Conservation (phyloP, 2,329 filamentous ascomycete species). For the Aspergillus sp. region DNA sequence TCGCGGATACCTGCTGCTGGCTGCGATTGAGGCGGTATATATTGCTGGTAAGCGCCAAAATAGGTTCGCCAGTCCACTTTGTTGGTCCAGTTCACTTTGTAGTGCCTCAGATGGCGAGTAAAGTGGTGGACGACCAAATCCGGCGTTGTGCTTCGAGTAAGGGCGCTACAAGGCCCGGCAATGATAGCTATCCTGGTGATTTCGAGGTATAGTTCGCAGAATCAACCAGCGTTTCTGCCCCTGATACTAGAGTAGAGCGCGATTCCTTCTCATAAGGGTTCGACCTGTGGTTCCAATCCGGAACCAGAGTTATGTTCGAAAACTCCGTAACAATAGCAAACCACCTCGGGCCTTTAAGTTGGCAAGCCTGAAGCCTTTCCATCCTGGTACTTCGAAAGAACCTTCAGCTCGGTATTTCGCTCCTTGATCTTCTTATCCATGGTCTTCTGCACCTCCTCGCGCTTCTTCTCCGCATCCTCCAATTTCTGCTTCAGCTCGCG, state of each 20-base stretch:
- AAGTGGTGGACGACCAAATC: too few relatives aligned
- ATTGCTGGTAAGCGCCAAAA: background rate
- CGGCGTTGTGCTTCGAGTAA: too few relatives aligned
- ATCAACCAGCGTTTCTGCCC: background rate
- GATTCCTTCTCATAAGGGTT: background rate
- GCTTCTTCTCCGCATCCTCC: conserved; percentile 43
- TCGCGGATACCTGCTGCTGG: too few relatives aligned
- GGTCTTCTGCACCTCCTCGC: conserved; percentile 43
- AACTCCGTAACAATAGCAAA: background rate
- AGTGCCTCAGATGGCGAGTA: too few relatives aligned
- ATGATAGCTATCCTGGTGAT: too few relatives aligned
- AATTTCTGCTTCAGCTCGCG: conserved; percentile 44
- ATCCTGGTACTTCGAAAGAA: conserved; percentile 47
- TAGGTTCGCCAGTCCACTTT: too few relatives aligned
- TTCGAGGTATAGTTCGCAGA: too few relatives aligned
- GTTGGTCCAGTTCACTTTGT: too few relatives aligned
- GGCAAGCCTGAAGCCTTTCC: conserved; percentile 39
- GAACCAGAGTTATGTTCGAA: background rate
- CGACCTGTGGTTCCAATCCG: background rate
- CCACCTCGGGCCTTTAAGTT: conserved; percentile 23
- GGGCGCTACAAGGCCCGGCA: too few relatives aligned
- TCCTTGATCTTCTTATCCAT: conserved; percentile 51
- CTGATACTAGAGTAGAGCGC: background rate
- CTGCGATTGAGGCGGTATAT: too few relatives aligned
- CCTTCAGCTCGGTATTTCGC: conserved; percentile 47